Conservation (phyloP, 805 yeast genomes). For the Myxozyma vanderwaltii region DNA sequence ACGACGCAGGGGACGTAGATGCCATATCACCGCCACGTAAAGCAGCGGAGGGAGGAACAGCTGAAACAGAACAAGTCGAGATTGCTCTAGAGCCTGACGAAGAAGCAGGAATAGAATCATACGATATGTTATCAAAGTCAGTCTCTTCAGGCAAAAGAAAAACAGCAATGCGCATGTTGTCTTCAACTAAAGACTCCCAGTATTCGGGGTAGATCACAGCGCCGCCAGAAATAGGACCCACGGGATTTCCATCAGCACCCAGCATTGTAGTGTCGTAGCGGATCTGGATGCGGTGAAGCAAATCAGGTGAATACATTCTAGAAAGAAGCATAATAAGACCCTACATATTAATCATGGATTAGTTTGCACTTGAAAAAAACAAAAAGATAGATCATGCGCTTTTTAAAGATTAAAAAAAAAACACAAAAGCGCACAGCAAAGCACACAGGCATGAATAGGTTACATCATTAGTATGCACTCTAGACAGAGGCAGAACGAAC, state of each 20-base stretch:
- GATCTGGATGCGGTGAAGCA: constrained; percentile 28
- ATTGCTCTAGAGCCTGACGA: not conserved
- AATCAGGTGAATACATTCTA: constrained; percentile 19
- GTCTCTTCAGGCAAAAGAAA: constrained; percentile 19
- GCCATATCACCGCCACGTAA: no score
- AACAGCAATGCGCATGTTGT: constrained; percentile 28
- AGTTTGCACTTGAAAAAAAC: not conserved
- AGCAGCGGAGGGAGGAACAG: not conserved
- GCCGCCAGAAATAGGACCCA: constrained; percentile 26
- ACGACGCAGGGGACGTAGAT: not conserved
- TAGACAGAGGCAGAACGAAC: constrained; percentile 28
- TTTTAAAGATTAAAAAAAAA: not conserved
- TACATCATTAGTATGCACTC: constrained; percentile 29
- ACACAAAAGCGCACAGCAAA: not conserved
- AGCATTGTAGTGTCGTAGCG: constrained; percentile 30
- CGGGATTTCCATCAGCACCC: constrained; percentile 27
- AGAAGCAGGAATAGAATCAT: not conserved
- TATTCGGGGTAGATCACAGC: constrained; percentile 33
- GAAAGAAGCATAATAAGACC: constrained; percentile 22
- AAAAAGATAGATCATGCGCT: no score
- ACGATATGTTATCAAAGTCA: no score
- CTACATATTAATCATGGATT: constrained; percentile 1
- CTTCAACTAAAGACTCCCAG: constrained; percentile 33
- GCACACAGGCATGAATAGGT: not conserved
- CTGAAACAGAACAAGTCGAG: not conserved